Evolutionary conservation across 2,329 filamentous ascomycete genomes (phyloP), one percentile per base, ranked within the genome.

Genomic region (Pestalotiopsis sp.): DNA sequence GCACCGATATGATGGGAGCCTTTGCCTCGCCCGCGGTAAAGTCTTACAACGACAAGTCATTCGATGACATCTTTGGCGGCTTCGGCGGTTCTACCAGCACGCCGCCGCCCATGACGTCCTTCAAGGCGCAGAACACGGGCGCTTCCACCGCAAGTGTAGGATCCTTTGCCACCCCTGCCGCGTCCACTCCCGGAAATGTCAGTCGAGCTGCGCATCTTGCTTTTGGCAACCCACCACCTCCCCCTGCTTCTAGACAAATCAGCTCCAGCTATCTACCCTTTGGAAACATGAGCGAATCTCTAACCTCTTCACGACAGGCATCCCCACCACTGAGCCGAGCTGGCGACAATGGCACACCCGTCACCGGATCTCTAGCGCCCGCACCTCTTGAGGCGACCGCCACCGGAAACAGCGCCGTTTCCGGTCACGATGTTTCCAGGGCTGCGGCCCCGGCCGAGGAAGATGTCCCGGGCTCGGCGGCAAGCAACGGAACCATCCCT

Each of bases 41-140:
- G 62, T 69, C 74, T 52, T 84, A 84, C 68, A 84, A 85, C 63
- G 91, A 93, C 72, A 90, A 88, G 80, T 90, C 91, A 4, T 97
- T 97, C 79, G 94, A 97, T 77, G 94, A 92, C 75, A 90, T 97
- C 59, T 97, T 97, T 79, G 94, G 94, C 2, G 90, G 91, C 1
- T 90, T 90, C 74, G 78, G 82, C 13, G 81, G 81, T 71, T 77
- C 82, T 67, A 82, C 81, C 9, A 79, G 77, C 66, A 84, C 81
- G 63, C 81, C 81, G 36, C 82, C 84, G 66, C 84, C 82, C 68
- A 70, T 79, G 57, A 89, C 88, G 13, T 89, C 89, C 5, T 93
- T 94, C 82, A 86, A 89, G 75, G 86, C 85, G 45, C 87, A 89
- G 74, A 82, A 85, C 71, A 90, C 87, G 2, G 87, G 87, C 65